A percentile compares a stretch with the other conserved stretches of the same genome.
Conservation (phyloP, 1,139 yeast genomes). For the Wickerhamiella pararugosa region DNA sequence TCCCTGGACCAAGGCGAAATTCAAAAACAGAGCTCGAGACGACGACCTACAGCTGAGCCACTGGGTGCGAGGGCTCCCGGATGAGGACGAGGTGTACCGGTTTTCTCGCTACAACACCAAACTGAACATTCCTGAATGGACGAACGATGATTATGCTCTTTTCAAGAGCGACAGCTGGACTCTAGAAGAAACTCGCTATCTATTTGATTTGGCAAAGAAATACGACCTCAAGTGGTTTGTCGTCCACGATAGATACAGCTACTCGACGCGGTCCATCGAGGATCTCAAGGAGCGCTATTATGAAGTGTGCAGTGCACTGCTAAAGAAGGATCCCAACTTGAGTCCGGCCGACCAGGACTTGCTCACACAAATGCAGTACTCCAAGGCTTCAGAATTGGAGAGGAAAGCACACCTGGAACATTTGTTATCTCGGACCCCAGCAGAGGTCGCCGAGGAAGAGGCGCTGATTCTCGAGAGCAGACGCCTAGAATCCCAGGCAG, state of each 20-base stretch:
- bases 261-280: conserved; percentile 37
- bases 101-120: conserved; percentile 65
- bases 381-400: conserved; percentile 54
- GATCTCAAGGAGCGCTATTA: conserved; percentile 78
- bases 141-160: conserved; percentile 46
- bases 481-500: conserved; percentile 83
- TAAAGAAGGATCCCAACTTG: conserved; percentile 30
- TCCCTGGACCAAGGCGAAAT: conserved; percentile 65
- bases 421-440: conserved; percentile 71
- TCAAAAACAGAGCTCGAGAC: conserved; percentile 38
- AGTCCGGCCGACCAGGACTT: conserved; percentile 26
- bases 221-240: conserved; percentile 85
- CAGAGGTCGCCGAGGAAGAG: conserved; percentile 96
- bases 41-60: conserved; percentile 46
- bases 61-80: conserved; percentile 63
- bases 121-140: conserved; percentile 55
- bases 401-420: conserved; percentile 71
- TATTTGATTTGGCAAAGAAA: conserved; percentile 55
- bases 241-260: conserved; percentile 57
- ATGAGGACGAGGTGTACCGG: conserved; percentile 38
- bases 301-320: conserved; percentile 35
- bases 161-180: conserved; percentile 40
- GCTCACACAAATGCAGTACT: conserved; percentile 35
- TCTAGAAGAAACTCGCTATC: conserved; percentile 58
- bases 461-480: conserved; percentile 85